Base-by-base conservation (phyloP, 1,284 basidiomycete species). In the Puccinia triticina region DNA sequence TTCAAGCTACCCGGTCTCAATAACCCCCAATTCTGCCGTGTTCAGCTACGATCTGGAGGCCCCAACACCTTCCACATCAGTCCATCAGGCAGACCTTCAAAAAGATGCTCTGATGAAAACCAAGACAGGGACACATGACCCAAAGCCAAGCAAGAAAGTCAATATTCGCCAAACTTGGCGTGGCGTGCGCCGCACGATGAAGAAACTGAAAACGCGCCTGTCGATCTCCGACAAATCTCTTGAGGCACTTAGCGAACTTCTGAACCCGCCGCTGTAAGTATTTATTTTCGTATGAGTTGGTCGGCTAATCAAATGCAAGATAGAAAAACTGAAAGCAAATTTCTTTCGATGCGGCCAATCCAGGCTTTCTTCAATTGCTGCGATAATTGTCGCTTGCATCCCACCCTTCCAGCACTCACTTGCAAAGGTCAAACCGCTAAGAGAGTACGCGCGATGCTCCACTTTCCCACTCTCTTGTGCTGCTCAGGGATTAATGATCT, bases 381-480 rank as follows among this genome's bases (percentile, higher is more conserved):
- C 86, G 16, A 85, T 88, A 43, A 74, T 88, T 16, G 88, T 88
- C 11, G 88, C 87, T 11, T 86, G 88, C 55, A 87, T 88, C 3
- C 86, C 86, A 53, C 88, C 87, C 29, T 83, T 88, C 61, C 88
- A 88, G 82, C 76, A 83, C 59, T 83, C 85, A 21, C 81, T 88
- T 67, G 85, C 86, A 53, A 84, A 85, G 66, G 48, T 87, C 34
- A 85, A 87, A 76, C 87, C 88, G 2, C 80, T 88, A 11, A 86
- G 87, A n/a, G 82, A 85, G 85, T 85, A 61, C 77, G 85, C 77
- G 26, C 21, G 29, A 50, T 5, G 14, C 4, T 73, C 3, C 48
- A 23, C 16, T 8, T 55, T 4, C 18, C 37, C 48, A 53, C 14
- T 1, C 37, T 37, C 34, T 46, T 26, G 23, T 21, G 21, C 26